Percentiles rank a stretch among this genome's conserved stretches.
These are phyloP conservation scores for Afroboletus lepidellus DNA, from an alignment of 1,284 basidiomycete species.

Conservation along the genomic window DNA sequence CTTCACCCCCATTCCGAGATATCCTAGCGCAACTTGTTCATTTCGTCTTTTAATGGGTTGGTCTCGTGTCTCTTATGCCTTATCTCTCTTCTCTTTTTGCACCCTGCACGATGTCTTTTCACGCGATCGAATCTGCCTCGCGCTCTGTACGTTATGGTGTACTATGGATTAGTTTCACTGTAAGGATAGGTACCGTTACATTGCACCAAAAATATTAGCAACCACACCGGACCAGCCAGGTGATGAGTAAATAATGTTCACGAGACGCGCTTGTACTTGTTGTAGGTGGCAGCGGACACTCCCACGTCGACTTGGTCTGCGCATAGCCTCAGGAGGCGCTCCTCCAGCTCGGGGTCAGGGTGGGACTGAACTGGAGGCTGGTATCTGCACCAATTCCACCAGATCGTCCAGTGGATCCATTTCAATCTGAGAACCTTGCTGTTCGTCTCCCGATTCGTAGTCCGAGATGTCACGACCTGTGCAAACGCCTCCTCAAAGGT, in stretches of 20 bases:
- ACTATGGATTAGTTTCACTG: slow-evolving; percentile 22
- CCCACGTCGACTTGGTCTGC: slow-evolving; percentile 29
- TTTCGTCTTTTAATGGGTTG: slow-evolving; percentile 2
- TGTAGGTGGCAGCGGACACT: slow-evolving; percentile 29
- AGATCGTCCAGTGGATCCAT: slow-evolving; percentile 33
- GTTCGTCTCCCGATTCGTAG: slow-evolving; percentile 19
- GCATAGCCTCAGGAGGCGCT: slow-evolving; percentile 22
- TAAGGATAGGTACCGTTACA: slow-evolving; percentile 20
- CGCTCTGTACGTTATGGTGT: slow-evolving; percentile 16
- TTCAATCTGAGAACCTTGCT: slow-evolving; percentile 29
- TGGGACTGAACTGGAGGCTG: slow-evolving; percentile 22
- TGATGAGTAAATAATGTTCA: neutral
- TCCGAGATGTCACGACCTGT: slow-evolving; percentile 26
- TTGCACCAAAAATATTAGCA: slow-evolving; percentile 1
- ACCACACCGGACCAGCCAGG: slow-evolving; percentile 18
- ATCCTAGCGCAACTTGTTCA: slow-evolving; percentile 24
- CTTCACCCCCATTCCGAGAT: slow-evolving; percentile 18
- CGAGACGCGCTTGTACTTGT: slow-evolving; percentile 33
- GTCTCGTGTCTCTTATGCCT: slow-evolving; percentile 7
- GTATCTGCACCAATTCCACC: slow-evolving; percentile 29
- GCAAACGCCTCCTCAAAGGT: slow-evolving; percentile 30
- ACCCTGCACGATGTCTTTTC: slow-evolving; percentile 8
- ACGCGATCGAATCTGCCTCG: neutral
- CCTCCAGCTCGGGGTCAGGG: slow-evolving; percentile 25
- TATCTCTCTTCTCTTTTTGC: slow-evolving; percentile 1